phyloP scores from a whole-genome alignment of 1,284 basidiomycete species.

The Boletus mariae region DNA sequence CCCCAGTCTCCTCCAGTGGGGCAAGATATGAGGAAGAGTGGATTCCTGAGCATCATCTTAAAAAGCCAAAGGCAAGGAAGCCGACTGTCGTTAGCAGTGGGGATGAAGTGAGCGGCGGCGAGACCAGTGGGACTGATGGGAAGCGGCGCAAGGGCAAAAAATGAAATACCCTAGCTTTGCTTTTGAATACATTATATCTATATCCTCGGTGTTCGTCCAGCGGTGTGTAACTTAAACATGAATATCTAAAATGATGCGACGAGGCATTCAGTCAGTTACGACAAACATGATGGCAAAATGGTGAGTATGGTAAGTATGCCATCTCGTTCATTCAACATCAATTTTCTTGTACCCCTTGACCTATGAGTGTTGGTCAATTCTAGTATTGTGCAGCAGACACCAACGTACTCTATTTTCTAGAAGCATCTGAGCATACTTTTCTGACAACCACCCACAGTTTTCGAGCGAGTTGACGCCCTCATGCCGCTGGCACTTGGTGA shows the following conservation, averaged over 20 bases:
- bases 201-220: background rate
- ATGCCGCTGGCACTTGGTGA: constrained; percentile 86
- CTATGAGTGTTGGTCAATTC: constrained; percentile 30
- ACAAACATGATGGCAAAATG: background rate
- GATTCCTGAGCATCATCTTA: constrained; percentile 86
- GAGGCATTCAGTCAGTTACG: background rate
- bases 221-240: background rate
- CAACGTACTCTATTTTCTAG: constrained; percentile 77
- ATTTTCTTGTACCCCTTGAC: constrained; percentile 55
- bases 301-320: background rate
- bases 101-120: constrained; percentile 62
- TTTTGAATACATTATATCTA: constrained; percentile 1
- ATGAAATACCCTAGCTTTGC: constrained; percentile 29
- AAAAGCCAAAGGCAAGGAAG: constrained; percentile 57
- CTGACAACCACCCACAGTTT: constrained; percentile 83
- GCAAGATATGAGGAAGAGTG: constrained; percentile 86
- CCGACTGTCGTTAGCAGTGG: constrained; percentile 51
- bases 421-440: constrained; percentile 83
- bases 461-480: constrained; percentile 93
- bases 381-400: background rate
- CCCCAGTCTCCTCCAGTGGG: constrained; percentile 67
- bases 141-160: constrained; percentile 60
- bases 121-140: constrained; percentile 56
- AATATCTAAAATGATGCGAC: background rate
- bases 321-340: constrained; percentile 30